Evolutionary conservation across 2,329 filamentous ascomycete genomes (phyloP), one percentile per base, ranked within the genome.

Genomic region (Claviceps sp.): DNA sequence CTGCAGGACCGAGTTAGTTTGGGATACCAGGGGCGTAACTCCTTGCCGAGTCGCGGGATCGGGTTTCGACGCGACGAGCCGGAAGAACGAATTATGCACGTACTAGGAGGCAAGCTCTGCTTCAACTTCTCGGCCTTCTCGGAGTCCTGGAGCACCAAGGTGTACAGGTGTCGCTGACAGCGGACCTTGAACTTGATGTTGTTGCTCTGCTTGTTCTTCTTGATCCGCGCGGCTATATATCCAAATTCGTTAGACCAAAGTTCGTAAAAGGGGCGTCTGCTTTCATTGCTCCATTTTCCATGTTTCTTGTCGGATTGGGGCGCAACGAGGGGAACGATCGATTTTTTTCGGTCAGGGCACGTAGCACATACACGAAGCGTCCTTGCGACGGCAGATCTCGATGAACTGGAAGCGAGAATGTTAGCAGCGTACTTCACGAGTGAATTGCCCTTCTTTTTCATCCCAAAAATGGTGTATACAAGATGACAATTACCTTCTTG

Each of bases 161-260:
- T 96, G 86, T 98, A 98, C 65, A 98, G 81, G 81, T 93, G 84
- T 69, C 84, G 83, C 72, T 88, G 81, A 86, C 93, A 97, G 75
- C 93, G 88, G 82, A 98, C 91, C 88, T 98, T 98, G 89, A 98
- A 97, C 86, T 98, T 98, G 85, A 93, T 90, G 81, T 91, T 85
- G 72, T 85, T 81, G 69, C 78, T 77, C 77, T 86, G 84, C 75
- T 84, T 85, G 84, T 85, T 95, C 82, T 94, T 93, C 89, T 97
- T 91, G 81, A 91, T 88, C 73, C 86, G 84, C 70, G 86, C 86
- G 75, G 86, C 86, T 91, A 65, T 56, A 44, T 3, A 43, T 9
- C 8, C 30, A 46, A 20, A 24, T 13, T 38, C 20, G 34, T 50
- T 40, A 50, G 49, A 34, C 8, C 14, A 30, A 34, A 34, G 9